Evolutionary conservation across 768 basidiomycete genomes (phyloP), one percentile per base, ranked within the genome.

Genomic region (Termitomyces sp.): DNA sequence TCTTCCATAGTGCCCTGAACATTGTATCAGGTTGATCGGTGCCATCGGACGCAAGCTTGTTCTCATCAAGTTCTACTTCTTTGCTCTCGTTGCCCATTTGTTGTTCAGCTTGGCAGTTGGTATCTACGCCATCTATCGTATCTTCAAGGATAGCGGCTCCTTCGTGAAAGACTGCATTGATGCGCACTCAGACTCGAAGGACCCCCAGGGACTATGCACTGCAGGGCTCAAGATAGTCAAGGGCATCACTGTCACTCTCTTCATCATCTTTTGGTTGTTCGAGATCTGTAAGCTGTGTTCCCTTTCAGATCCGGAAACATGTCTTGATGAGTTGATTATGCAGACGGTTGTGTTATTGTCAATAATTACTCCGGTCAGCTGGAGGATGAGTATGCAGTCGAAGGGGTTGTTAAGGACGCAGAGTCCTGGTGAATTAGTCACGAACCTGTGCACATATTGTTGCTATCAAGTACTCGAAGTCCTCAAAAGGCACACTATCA

Each of bases 301-400:
- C n/a, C 9, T 34, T 26, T 2, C 7, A 28, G 12, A 31, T 18
- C n/a, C 6, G 0, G 47, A 26, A n/a, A 15, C 10, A 16, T 33
- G 1, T 13, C 16, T 36, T 51, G 42, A 51, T 13, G 33, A 48
- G 45, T 41, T 51, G 13, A 47, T 45, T 44, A 51, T 51, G 24
- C 61, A 79, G 80, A 77, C 73, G 77, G 74, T 58, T 78, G 76
- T 63, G 68, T 78, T 58, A 78, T 82, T 56, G 77, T 82, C 45
- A 69, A 68, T 41, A 70, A 68, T 54, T 81, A 82, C 59, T 71
- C 69, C 49, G 70, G 66, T 54, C 79, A 82, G 65, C 67, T 82
- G 50, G 71, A 65, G 34, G 79, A 79, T 60, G 79, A 81, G 59
- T 73, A 76, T 48, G 68, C 64, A 18, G 66, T 70, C 22, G 68